phyloP scores from a whole-genome alignment of 768 basidiomycete genomes.

The Collybiopsis luxurians region DNA sequence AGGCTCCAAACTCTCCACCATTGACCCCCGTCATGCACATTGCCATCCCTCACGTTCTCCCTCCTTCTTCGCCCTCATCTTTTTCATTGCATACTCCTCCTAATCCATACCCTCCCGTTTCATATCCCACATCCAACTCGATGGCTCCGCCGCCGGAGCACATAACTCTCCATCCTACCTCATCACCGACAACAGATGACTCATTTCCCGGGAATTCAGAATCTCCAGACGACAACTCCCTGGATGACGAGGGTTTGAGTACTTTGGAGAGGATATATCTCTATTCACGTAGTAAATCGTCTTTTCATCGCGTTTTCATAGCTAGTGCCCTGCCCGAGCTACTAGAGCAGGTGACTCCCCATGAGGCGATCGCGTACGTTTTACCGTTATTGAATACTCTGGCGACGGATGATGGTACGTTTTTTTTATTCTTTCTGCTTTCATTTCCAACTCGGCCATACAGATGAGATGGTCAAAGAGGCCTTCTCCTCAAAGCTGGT shows the following conservation, averaged over 20 bases:
- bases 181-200: constrained; percentile 27
- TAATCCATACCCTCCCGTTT: constrained; percentile 14
- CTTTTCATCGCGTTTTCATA: constrained; percentile 71
- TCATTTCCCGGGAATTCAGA: constrained; percentile 32
- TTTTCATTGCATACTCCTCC: constrained; percentile 23
- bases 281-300: constrained; percentile 74
- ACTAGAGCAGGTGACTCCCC: constrained; percentile 72
- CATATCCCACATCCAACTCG: constrained; percentile 20
- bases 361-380: constrained; percentile 91
- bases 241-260: constrained; percentile 79
- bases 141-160: constrained; percentile 13
- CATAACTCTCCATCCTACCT: background rate
- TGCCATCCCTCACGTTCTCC: constrained; percentile 8
- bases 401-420: constrained; percentile 81
- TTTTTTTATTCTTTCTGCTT: constrained; percentile 3
- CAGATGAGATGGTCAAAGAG: constrained; percentile 87
- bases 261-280: constrained; percentile 92
- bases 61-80: constrained; percentile 20
- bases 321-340: constrained; percentile 79
- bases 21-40: constrained; percentile 13
- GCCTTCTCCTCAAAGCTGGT: constrained; percentile 80
- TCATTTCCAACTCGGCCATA: background rate
- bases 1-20: constrained; percentile 19
- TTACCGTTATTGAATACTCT: constrained; percentile 84
- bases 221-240: constrained; percentile 35